phyloP scores from a whole-genome alignment of 345 rosid species.

The Erucastrum elatum region DNA sequence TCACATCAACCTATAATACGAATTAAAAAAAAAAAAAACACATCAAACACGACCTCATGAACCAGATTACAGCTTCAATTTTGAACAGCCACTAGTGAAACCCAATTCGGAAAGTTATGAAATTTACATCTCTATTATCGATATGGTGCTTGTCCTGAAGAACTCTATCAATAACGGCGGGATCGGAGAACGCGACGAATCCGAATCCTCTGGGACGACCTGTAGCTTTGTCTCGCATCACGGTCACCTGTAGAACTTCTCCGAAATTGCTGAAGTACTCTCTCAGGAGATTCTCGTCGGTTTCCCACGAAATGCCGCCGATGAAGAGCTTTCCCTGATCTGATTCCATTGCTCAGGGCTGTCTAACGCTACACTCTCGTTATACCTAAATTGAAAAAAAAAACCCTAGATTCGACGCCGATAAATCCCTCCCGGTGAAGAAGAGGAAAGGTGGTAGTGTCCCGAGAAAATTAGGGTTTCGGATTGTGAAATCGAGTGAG shows the following conservation, averaged over 20 bases:
- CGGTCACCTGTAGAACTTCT: conserved; percentile 63
- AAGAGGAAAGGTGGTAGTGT: conserved; percentile 19
- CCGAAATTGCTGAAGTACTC: conserved; percentile 74
- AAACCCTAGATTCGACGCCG: conserved; percentile 29
- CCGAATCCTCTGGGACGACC: conserved; percentile 85
- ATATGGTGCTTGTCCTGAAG: conserved; percentile 75
- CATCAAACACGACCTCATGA: not conserved
- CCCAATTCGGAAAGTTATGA: not conserved
- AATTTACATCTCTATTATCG: conserved; percentile 76
- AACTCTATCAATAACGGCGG: conserved; percentile 62
- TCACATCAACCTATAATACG: conserved; percentile 72
- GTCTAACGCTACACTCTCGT: conserved; percentile 4
- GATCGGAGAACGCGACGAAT: conserved; percentile 80
- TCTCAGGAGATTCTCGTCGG: conserved; percentile 62
- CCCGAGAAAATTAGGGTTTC: conserved; percentile 38
- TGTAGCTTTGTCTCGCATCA: conserved; percentile 74
- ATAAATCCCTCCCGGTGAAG: conserved; percentile 29
- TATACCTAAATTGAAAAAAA: not conserved
- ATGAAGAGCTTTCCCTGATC: conserved; percentile 91
- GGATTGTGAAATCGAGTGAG: conserved; percentile 25
- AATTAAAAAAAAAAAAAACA: not conserved
- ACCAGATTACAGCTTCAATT: not conserved
- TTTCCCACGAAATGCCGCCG: conserved; percentile 97
- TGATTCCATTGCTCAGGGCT: conserved; percentile 52
- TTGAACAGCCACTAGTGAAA: not conserved